A percentile compares a stretch with the other conserved stretches of the same genome.
Evolutionary conservation across 495 filamentous ascomycete genomes (phyloP).

Genomic region (Hypoxylon subgilvum): DNA sequence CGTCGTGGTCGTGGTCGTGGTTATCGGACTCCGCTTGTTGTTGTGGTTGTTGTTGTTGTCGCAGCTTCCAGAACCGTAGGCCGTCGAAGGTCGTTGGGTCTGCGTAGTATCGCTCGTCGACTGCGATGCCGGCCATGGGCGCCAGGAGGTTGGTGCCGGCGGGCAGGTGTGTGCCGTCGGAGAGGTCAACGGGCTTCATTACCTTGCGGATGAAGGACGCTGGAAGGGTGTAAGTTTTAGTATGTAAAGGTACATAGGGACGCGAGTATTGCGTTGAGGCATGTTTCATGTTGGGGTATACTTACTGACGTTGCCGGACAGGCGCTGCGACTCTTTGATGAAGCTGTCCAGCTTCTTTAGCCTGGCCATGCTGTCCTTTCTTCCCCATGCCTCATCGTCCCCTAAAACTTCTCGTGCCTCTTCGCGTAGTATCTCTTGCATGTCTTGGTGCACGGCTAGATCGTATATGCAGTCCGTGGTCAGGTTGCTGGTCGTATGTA

Average conservation of each 20-base stretch:
- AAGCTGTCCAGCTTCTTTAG: slow-evolving; percentile 62
- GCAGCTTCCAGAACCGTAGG: slow-evolving; percentile 57
- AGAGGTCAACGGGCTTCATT: slow-evolving; percentile 47
- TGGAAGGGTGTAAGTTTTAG: slow-evolving; percentile 20
- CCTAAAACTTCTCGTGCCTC: slow-evolving; percentile 51
- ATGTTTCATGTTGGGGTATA: background rate
- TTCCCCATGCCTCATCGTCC: slow-evolving; percentile 46
- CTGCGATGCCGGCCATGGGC: slow-evolving; percentile 43
- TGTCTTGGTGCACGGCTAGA: slow-evolving; percentile 58
- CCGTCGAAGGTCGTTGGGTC: slow-evolving; percentile 59
- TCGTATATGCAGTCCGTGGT: slow-evolving; percentile 52
- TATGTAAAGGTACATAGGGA: background rate
- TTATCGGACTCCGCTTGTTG: too few species aligned
- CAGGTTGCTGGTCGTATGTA: slow-evolving; percentile 48
- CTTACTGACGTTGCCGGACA: slow-evolving; percentile 52
- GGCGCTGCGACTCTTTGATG: slow-evolving; percentile 59
- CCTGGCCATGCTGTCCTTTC: slow-evolving; percentile 48
- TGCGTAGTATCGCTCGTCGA: slow-evolving; percentile 42
- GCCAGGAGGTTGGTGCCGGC: slow-evolving; percentile 45
- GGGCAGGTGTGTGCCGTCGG: slow-evolving; percentile 52
- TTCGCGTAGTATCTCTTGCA: slow-evolving; percentile 54
- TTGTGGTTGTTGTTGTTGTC: too few species aligned
- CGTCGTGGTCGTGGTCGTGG: too few species aligned
- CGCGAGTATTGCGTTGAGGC: background rate
- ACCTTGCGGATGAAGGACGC: slow-evolving; percentile 53